These are phyloP conservation scores for Plasmodium knowlesi DNA, from an alignment of 169 alveolate species.

Conservation along the genomic window DNA sequence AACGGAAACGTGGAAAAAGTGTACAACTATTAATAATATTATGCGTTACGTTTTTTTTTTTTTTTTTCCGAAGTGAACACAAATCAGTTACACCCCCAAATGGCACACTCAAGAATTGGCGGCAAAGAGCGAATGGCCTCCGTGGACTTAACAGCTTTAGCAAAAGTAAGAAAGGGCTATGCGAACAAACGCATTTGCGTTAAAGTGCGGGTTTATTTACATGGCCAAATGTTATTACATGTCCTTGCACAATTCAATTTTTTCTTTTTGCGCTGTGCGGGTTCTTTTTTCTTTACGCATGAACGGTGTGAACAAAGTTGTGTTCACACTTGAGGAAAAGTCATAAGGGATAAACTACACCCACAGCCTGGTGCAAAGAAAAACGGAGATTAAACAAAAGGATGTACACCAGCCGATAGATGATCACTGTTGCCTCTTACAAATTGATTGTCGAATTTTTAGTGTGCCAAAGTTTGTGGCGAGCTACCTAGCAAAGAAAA, in stretches of 20 bases:
- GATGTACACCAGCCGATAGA: neutral
- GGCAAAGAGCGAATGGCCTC: neutral
- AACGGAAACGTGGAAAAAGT: neutral
- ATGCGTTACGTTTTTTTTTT: neutral
- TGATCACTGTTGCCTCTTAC: neutral
- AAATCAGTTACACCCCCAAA: neutral
- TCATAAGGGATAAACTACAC: neutral
- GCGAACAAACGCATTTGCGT: neutral
- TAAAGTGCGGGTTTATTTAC: neutral
- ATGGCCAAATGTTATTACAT: neutral
- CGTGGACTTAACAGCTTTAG: neutral
- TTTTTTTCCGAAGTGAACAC: neutral
- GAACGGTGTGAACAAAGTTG: neutral
- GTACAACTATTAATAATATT: neutral
- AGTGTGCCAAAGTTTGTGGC: neutral
- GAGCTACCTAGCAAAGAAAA: slow-evolving; percentile 1
- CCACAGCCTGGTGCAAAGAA: slow-evolving; percentile 3
- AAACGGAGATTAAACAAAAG: neutral
- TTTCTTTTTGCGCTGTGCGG: neutral
- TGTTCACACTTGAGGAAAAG: neutral
- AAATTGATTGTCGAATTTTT: neutral
- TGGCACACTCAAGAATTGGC: neutral
- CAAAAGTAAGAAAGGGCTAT: neutral
- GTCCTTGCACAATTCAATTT: neutral
- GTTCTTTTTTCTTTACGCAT: neutral